Evolutionary conservation across 768 basidiomycete genomes (phyloP), one percentile per base, ranked within the genome.

Genomic region (Chalciporus pseudorubinellus): DNA sequence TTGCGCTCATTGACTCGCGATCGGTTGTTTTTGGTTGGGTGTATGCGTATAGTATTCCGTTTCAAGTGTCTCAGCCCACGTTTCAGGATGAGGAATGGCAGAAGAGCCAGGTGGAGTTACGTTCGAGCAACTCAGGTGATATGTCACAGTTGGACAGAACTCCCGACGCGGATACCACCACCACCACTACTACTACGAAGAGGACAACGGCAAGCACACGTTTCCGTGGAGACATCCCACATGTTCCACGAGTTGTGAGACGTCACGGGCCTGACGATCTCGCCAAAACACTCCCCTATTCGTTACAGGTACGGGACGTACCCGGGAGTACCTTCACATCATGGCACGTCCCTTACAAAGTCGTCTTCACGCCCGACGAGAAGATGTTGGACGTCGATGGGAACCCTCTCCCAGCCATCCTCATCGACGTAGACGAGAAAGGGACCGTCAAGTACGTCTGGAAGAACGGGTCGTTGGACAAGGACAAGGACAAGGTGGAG

Each of bases 341-440:
- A 6, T 36, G 43, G 38, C 24, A 29, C n/a, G 3, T 52, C 3
- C 51, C 51, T 4, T 52, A 46, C 44, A 44, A 45, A 21, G n/a
- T 52, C 19, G 26, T 46, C 43, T 52, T 46, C 38, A 52, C 51
- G 14, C 51, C 44, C 7, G 51, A 52, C 29, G 24, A 36, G 28
- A 24, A 21, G 14, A 14, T 21, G 24, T 7, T 26, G 43, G 45
- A 52, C 44, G 18, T 22, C 26, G 34, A 45, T 10, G 49, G 49
- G 12, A 19, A 42, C 1, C 33, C 42, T 1, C 22, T 44, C 4
- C 49, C 49, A 3, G 13, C 42, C 6, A 13, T 44, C 34, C 5
- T 22, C 13, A n/a, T 50, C 31, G 34, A 43, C n/a, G 42, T 50
- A 16, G 43, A 50, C n/a, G 49, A 50, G 20, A 26, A 38, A 4